phyloP scores from a whole-genome alignment of 2,329 filamentous ascomycete species.

The Tetracladium maxilliforme region DNA sequence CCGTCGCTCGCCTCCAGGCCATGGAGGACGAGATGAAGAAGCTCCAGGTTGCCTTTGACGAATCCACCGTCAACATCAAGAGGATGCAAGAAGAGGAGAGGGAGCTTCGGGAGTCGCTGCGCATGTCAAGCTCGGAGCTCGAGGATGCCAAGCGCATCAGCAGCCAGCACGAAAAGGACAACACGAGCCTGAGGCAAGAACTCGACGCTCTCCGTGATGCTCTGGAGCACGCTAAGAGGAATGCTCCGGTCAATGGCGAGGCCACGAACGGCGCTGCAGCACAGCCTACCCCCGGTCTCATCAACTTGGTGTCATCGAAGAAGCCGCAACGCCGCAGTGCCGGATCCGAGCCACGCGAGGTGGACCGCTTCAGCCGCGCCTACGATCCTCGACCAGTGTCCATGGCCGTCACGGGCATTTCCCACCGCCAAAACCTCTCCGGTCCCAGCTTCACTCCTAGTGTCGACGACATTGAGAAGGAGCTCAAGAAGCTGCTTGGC shows the following conservation, averaged over 20 bases:
- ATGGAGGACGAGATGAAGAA: constrained; percentile 96
- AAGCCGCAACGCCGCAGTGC: constrained; percentile 92
- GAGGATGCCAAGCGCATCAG: constrained; percentile 65
- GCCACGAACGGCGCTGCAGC: constrained; percentile 45
- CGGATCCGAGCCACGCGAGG: constrained; percentile 68
- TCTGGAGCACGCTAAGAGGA: constrained; percentile 69
- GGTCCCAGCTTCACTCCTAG: constrained; percentile 67
- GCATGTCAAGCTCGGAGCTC: constrained; percentile 65
- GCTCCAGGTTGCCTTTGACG: constrained; percentile 76
- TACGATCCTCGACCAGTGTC: constrained; percentile 94
- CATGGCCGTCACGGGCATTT: constrained; percentile 67
- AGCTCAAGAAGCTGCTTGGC: constrained; percentile 83
- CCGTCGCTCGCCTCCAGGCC: constrained; percentile 73
- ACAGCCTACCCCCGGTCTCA: constrained; percentile 58
- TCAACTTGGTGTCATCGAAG: constrained; percentile 94
- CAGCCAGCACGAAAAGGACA: constrained; percentile 70
- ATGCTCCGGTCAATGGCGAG: constrained; percentile 52
- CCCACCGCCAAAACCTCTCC: constrained; percentile 56
- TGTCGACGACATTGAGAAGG: constrained; percentile 83
- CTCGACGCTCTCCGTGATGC: constrained; percentile 84
- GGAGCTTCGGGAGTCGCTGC: constrained; percentile 68
- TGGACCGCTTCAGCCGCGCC: constrained; percentile 79
- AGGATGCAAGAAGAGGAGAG: constrained; percentile 90
- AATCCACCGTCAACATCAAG: constrained; percentile 82
- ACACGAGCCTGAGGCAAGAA: constrained; percentile 72